These are phyloP conservation scores for Fusarium sp. DNA, from an alignment of 2,329 filamentous ascomycete species.

Conservation along the genomic window DNA sequence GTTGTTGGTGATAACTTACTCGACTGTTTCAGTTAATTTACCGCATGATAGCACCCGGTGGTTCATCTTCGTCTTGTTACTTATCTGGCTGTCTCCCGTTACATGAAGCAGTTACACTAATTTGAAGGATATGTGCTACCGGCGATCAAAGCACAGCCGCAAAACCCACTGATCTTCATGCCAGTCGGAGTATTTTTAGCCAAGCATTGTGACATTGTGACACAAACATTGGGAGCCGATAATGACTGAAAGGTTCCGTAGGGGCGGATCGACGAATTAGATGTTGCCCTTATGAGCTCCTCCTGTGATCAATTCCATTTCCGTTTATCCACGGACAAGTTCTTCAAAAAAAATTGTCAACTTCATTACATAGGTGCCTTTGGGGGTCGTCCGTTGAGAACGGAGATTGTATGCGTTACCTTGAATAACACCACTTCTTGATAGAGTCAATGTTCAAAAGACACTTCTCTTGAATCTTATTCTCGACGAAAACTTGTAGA, in stretches of 20 bases:
- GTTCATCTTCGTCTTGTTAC: not conserved
- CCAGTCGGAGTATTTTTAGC: not conserved
- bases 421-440: not conserved
- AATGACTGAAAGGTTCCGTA: not conserved
- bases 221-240: not conserved
- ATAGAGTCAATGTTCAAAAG: not conserved
- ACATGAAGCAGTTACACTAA: not conserved
- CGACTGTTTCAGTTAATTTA: not conserved
- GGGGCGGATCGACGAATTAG: not conserved
- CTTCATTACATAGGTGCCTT: not conserved
- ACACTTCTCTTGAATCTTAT: not conserved
- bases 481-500: not conserved
- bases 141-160: not conserved
- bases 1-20: not conserved
- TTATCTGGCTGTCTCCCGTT: no score
- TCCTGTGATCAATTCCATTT: not conserved
- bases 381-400: not conserved
- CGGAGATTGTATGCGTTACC: not conserved
- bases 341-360: not conserved
- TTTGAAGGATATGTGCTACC: not conserved
- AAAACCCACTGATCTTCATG: not conserved
- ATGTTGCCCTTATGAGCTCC: not conserved
- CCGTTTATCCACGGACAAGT: not conserved
- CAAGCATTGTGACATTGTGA: not conserved
- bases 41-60: accelerated